A percentile compares a stretch with the other conserved stretches of the same genome.
phyloP scores from a whole-genome alignment of 192 early-diverging fungal species.

The Coemansia sp. region DNA sequence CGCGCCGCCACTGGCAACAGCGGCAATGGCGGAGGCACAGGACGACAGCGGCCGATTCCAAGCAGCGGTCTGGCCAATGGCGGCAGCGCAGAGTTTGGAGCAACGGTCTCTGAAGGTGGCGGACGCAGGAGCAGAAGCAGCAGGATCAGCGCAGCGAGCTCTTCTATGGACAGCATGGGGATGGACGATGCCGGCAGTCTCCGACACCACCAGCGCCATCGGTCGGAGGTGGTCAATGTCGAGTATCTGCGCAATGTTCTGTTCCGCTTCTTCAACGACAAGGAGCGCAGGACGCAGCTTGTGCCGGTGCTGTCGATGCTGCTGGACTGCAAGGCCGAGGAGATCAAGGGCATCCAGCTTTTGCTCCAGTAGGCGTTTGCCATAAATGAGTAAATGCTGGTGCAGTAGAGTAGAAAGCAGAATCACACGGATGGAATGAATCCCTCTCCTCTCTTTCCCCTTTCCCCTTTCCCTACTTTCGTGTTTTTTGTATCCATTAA shows the following conservation, averaged over 20 bases:
- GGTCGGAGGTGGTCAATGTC: conserved; percentile 33
- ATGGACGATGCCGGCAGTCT: background rate
- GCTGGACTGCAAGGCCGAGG: conserved; percentile 63
- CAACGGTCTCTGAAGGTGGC: background rate
- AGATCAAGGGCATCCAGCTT: conserved; percentile 55
- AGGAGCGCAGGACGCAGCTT: conserved; percentile 59
- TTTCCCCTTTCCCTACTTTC: background rate
- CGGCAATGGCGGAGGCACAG: background rate
- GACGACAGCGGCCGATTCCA: background rate
- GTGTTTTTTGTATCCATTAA: background rate
- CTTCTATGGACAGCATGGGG: conserved; percentile 10
- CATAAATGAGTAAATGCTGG: background rate
- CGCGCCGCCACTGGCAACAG: background rate
- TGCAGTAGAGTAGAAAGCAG: no score
- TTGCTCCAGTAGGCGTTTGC: conserved; percentile 22
- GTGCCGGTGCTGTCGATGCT: conserved; percentile 65
- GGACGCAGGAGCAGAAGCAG: conserved; percentile 3
- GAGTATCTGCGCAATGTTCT: conserved; percentile 56
- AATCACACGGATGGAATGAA: background rate
- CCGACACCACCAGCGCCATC: no score
- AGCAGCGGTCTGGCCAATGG: background rate
- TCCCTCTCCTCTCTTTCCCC: background rate
- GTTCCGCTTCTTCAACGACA: conserved; percentile 54
- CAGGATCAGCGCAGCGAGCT: conserved; percentile 14
- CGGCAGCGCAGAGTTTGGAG: background rate